These are phyloP conservation scores for Leucosporidium yakuticum DNA, from an alignment of 768 basidiomycete species.

Conservation along the genomic window DNA sequence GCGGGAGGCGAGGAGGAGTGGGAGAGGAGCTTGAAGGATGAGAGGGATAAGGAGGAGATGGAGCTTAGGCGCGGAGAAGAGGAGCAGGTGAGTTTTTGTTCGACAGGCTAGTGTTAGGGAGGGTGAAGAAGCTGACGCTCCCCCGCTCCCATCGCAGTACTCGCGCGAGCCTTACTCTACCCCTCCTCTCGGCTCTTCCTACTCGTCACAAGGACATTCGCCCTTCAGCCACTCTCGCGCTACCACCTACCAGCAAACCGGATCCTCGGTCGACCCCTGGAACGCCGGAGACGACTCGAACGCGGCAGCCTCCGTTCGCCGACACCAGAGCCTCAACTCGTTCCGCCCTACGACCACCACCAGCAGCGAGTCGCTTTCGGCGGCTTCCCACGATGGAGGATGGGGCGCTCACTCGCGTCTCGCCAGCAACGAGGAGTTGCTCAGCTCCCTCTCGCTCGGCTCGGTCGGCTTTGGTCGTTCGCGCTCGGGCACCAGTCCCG, in stretches of 20 bases:
- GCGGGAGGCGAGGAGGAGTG: constrained; percentile 24
- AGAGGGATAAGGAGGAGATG: constrained; percentile 14
- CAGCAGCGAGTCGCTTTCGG: neutral
- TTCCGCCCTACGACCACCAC: neutral
- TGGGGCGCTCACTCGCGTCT: constrained; percentile 2
- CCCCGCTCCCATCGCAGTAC: neutral
- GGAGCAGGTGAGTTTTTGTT: neutral
- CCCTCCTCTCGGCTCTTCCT: constrained; percentile 18
- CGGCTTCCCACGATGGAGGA: neutral
- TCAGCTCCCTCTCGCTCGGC: constrained; percentile 12
- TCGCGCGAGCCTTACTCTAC: neutral
- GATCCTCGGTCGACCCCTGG: constrained; percentile 23
- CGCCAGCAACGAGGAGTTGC: constrained; percentile 15
- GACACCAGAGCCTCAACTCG: constrained; percentile 4
- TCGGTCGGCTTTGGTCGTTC: constrained; percentile 20
- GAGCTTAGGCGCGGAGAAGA: neutral
- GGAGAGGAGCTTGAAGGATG: constrained; percentile 28
- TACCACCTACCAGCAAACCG: neutral
- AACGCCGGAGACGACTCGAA: neutral
- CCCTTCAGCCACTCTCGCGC: neutral
- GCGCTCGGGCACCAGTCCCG: constrained; percentile 17
- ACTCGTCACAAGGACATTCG: constrained; percentile 11
- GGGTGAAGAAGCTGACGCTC: neutral
- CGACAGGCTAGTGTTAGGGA: too few relatives aligned
- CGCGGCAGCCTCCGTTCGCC: neutral